A percentile compares a stretch with the other conserved stretches of the same genome.
phyloP scores from a whole-genome alignment of 2,329 filamentous ascomycete genomes.

The Aspergillus fischeri region DNA sequence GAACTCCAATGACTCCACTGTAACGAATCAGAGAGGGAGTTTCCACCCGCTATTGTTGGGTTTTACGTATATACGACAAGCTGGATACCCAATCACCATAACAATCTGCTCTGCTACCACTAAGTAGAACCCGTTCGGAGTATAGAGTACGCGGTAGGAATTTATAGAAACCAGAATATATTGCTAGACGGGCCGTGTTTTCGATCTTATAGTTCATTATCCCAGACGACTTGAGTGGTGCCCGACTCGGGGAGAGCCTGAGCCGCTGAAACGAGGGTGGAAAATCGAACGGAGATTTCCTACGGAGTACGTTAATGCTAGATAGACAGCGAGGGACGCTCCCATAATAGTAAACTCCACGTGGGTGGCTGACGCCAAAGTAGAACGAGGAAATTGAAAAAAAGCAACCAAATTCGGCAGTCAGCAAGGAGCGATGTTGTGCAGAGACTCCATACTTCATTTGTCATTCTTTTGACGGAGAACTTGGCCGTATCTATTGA shows the following conservation, averaged over 20 bases:
- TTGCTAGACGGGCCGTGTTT: not conserved
- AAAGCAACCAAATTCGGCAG: not conserved
- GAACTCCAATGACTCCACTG: not conserved
- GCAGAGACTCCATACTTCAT: no score
- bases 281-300: not conserved
- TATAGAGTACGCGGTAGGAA: no score
- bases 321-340: not conserved
- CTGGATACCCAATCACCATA: not conserved
- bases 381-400: not conserved
- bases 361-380: not conserved
- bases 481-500: not conserved
- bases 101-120: no score
- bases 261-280: not conserved
- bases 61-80: not conserved
- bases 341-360: not conserved
- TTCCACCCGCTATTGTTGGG: not conserved
- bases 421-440: not conserved
- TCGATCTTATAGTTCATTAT: not conserved
- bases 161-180: not conserved
- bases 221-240: not conserved
- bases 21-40: not conserved
- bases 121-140: no score
- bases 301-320: not conserved
- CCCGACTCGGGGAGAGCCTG: not conserved
- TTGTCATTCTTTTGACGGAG: not conserved